Conservation (phyloP, 768 basidiomycete genomes). For the Russula earlei region DNA sequence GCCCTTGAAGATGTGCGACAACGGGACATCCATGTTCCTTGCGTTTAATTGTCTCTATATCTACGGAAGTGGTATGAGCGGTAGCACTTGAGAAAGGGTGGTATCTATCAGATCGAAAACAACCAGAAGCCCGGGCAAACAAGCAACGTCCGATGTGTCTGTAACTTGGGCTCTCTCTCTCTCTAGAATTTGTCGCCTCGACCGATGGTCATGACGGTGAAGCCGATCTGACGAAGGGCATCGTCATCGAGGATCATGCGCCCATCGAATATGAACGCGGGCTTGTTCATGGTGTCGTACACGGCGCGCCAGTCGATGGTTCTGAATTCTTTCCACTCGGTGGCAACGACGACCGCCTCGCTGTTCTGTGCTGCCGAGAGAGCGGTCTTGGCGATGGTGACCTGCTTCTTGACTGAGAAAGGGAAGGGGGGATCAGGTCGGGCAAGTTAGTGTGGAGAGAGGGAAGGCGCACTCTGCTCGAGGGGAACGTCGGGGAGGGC, state of each 20-base stretch:
- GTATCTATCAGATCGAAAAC: neutral
- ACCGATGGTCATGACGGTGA: conserved; percentile 67
- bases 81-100: neutral
- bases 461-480: conserved; percentile 47
- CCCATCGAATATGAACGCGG: conserved; percentile 97
- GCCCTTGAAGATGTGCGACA: no score
- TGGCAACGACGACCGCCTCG: conserved; percentile 92
- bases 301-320: conserved; percentile 85
- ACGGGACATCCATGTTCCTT: neutral
- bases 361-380: conserved; percentile 81
- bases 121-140: neutral
- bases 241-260: conserved; percentile 78
- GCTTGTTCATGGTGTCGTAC: conserved; percentile 87
- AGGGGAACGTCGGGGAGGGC: conserved; percentile 55
- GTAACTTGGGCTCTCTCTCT: neutral
- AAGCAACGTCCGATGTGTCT: neutral
- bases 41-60: neutral
- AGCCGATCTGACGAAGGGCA: conserved; percentile 76
- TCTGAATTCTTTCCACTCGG: conserved; percentile 96
- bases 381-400: conserved; percentile 67
- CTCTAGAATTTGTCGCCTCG: conserved; percentile 37
- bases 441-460: neutral
- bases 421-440: neutral
- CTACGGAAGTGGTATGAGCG: neutral
- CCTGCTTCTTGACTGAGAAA: conserved; percentile 72